A percentile compares a stretch with the other conserved stretches of the same genome.
Evolutionary conservation across 257 asterid species (phyloP).

Genomic region (Petrea volubilis): DNA sequence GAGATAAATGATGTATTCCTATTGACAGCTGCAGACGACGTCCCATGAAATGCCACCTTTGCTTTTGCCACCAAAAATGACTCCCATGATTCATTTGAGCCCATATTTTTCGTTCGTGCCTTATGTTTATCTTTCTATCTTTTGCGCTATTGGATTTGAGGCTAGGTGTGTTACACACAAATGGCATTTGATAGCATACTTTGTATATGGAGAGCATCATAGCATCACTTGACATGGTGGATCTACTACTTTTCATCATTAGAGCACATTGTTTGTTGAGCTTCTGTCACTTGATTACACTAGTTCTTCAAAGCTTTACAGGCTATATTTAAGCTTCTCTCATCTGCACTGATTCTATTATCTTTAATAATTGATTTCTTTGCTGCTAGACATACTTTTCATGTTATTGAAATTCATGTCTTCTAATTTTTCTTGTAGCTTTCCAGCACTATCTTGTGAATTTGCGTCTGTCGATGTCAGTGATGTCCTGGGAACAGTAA

Average conservation of each 20-base stretch:
- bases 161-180: background rate
- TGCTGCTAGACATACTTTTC: too few relatives aligned
- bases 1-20: background rate
- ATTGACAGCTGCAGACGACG: too few relatives aligned
- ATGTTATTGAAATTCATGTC: too few relatives aligned
- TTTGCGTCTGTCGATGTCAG: conserved; percentile 96
- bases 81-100: background rate
- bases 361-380: background rate
- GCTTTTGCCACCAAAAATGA: background rate
- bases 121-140: background rate
- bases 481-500: conserved; percentile 96
- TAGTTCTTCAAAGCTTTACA: background rate
- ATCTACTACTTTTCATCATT: too few relatives aligned
- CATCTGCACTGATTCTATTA: background rate
- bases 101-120: background rate
- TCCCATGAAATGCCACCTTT: background rate
- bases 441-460: conserved; percentile 97
- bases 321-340: background rate
- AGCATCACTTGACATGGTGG: background rate
- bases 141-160: background rate
- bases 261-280: too few relatives aligned
- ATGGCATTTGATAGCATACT: too few relatives aligned
- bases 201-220: too few relatives aligned
- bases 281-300: background rate
- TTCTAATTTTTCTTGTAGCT: conserved; percentile 63